A percentile compares a stretch with the other conserved stretches of the same genome.
Conservation (phyloP, 345 rosid species). For the Eucalyptus lansdowneana region DNA sequence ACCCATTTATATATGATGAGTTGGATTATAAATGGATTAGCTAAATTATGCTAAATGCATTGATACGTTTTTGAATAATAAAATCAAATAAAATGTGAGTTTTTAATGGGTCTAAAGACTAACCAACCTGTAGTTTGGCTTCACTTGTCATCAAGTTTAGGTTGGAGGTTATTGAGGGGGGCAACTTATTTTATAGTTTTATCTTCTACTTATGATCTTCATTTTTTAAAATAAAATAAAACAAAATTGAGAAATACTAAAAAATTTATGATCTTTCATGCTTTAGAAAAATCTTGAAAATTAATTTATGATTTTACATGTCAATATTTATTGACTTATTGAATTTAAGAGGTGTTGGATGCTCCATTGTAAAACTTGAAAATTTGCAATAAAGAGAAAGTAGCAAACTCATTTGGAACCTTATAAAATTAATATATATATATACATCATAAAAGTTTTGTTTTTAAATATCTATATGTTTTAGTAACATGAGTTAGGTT, state of each 20-base stretch:
- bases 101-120: too few species aligned
- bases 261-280: not conserved
- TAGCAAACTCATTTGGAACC: not conserved
- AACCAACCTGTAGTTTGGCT: not conserved
- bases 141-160: not conserved
- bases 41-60: not conserved
- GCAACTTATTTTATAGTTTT: not conserved
- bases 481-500: fast-evolving
- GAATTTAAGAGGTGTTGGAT: not conserved
- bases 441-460: not conserved
- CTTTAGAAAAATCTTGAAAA: too few species aligned
- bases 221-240: too few species aligned
- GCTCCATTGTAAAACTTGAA: not conserved
- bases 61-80: fast-evolving
- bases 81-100: too few species aligned
- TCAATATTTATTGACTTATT: not conserved
- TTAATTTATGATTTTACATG: too few species aligned
- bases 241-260: too few species aligned
- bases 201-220: not conserved
- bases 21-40: not conserved
- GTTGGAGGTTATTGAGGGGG: not conserved
- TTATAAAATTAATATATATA: too few species aligned
- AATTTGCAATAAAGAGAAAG: not conserved
- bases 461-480: too few species aligned
- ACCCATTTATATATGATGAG: not conserved